Evolutionary conservation across 805 yeast species (phyloP).

Genomic region (Saccharomycopsis fibuligera): DNA sequence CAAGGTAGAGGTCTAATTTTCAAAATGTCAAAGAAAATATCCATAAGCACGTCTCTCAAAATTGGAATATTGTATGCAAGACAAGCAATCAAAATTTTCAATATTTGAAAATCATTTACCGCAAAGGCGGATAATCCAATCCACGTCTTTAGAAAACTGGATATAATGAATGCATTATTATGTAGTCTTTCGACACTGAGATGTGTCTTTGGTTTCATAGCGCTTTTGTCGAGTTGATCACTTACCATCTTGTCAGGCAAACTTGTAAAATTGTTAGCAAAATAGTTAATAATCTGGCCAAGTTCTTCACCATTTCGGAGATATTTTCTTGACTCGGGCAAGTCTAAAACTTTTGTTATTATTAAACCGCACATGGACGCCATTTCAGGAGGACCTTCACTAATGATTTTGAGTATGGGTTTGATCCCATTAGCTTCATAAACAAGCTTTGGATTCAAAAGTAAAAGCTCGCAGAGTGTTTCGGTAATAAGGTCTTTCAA

Average conservation of each 20-base stretch:
- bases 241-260: slow-evolving; percentile 2
- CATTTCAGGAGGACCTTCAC: slow-evolving; percentile 47
- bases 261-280: slow-evolving; percentile 13
- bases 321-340: slow-evolving; percentile 44
- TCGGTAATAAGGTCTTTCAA: slow-evolving; percentile 46
- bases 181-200: slow-evolving; percentile 50
- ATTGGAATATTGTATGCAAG: slow-evolving; percentile 51
- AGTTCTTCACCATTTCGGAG: slow-evolving; percentile 55
- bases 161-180: slow-evolving; percentile 51
- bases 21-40: slow-evolving; percentile 63
- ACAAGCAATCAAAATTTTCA: slow-evolving; percentile 55
- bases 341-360: slow-evolving; percentile 50
- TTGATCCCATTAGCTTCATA: slow-evolving; percentile 39
- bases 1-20: slow-evolving; percentile 54
- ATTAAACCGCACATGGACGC: slow-evolving; percentile 40
- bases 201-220: slow-evolving; percentile 31
- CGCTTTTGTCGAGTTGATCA: neutral
- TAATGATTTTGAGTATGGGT: slow-evolving; percentile 38
- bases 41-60: slow-evolving; percentile 59
- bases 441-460: slow-evolving; percentile 38
- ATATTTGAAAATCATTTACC: slow-evolving; percentile 45
- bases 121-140: slow-evolving; percentile 68
- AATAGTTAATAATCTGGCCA: slow-evolving; percentile 48
- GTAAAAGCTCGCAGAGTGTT: slow-evolving; percentile 44
- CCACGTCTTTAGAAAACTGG: slow-evolving; percentile 62